These are phyloP conservation scores for Mycena vulgaris DNA, from an alignment of 768 basidiomycete genomes.

Conservation along the genomic window DNA sequence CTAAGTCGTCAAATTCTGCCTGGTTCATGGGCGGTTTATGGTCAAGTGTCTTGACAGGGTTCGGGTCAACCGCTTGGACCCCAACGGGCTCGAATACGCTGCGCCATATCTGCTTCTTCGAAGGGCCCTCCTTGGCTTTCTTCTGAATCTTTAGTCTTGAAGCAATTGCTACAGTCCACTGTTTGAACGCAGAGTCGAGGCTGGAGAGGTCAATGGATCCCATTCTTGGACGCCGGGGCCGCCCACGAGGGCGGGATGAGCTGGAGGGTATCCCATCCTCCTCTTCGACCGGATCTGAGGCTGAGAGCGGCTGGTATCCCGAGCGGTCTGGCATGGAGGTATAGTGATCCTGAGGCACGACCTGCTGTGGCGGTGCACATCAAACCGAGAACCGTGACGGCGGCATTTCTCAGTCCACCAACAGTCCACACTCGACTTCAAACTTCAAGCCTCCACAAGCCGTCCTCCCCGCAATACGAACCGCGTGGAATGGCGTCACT, in stretches of 20 bases:
- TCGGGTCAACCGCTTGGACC: conserved; percentile 20
- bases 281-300: conserved; percentile 55
- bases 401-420: too few species aligned
- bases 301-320: conserved; percentile 64
- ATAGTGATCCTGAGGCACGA: background rate
- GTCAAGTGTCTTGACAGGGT: conserved; percentile 85
- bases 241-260: conserved; percentile 51
- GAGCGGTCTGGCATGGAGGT: conserved; percentile 52
- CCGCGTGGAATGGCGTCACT: too few species aligned
- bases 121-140: conserved; percentile 74
- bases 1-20: conserved; percentile 74
- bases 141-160: conserved; percentile 89
- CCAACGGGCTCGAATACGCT: conserved; percentile 78
- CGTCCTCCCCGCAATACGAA: too few species aligned
- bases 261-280: conserved; percentile 43
- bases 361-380: too few species aligned
- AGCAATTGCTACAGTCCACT: conserved; percentile 92
- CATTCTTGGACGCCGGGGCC: conserved; percentile 65
- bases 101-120: conserved; percentile 81
- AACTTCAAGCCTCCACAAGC: too few species aligned
- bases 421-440: too few species aligned
- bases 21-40: conserved; percentile 84
- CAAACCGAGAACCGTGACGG: too few species aligned
- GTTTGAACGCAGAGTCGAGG: conserved; percentile 87
- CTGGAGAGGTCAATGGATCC: conserved; percentile 81